Conservation (phyloP, 139 green algal species). For the Volvox reticuliferus region DNA sequence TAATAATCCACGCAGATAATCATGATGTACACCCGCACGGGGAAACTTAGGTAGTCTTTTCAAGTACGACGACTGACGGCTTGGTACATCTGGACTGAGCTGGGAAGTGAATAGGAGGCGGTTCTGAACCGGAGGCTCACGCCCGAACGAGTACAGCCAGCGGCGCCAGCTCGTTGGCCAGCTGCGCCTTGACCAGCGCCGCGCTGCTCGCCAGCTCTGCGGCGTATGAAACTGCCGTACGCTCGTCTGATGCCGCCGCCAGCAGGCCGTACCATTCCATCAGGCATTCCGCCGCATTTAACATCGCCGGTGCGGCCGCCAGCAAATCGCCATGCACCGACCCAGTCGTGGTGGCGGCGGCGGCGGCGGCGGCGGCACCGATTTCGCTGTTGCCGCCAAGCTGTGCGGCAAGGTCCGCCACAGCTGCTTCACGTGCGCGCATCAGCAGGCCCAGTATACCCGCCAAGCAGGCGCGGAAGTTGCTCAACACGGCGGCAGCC, state of each 20-base stretch:
- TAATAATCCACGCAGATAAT: too few relatives aligned
- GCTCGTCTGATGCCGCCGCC: background rate
- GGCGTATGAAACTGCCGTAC: slow-evolving; percentile 2
- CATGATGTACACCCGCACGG: too few relatives aligned
- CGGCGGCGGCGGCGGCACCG: background rate
- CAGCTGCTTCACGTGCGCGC: background rate
- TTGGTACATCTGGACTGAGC: too few relatives aligned
- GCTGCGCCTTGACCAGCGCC: slow-evolving; percentile 5
- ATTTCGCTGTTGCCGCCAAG: background rate
- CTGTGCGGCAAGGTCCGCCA: background rate
- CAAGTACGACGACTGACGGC: too few relatives aligned
- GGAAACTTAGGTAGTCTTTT: too few relatives aligned
- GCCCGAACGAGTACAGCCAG: background rate
- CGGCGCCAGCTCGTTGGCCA: slow-evolving; percentile 25
- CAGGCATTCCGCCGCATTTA: slow-evolving; percentile 18
- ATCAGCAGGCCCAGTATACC: slow-evolving; percentile 13
- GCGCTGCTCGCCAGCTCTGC: slow-evolving; percentile 12
- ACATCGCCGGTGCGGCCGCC: background rate
- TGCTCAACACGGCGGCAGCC: background rate
- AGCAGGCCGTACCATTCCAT: slow-evolving; percentile 20
- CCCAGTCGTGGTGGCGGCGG: background rate
- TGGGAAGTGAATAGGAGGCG: too few relatives aligned
- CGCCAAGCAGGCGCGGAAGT: slow-evolving; percentile 2
- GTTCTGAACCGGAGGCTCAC: background rate
- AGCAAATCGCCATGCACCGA: background rate